phyloP scores from a whole-genome alignment of 2,329 filamentous ascomycete species.

The Cladosporium sp. region DNA sequence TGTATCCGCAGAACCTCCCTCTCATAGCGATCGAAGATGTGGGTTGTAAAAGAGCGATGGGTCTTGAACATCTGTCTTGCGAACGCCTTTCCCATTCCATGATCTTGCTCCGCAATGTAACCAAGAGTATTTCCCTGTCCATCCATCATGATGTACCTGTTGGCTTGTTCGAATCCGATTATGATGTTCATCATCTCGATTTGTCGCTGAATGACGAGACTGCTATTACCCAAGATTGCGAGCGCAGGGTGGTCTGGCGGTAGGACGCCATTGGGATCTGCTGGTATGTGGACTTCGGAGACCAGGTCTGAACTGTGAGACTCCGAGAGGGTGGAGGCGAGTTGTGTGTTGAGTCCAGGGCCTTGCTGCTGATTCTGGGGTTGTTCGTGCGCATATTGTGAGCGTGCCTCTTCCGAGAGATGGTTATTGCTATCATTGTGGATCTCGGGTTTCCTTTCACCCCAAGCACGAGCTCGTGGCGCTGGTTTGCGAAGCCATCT shows the following conservation, averaged over 20 bases:
- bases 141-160: conserved; percentile 62
- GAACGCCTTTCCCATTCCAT: conserved; percentile 52
- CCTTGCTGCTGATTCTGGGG: conserved; percentile 14
- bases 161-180: conserved; percentile 62
- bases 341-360: conserved; percentile 25
- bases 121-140: conserved; percentile 59
- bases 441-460: neutral
- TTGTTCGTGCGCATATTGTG: conserved; percentile 2
- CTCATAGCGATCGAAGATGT: conserved; percentile 59
- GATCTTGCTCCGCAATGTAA: conserved; percentile 60
- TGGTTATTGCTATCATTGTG: neutral
- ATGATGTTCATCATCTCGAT: conserved; percentile 63
- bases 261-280: conserved; percentile 56
- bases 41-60: conserved; percentile 59
- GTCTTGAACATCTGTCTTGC: conserved; percentile 57
- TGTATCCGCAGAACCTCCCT: conserved; percentile 59
- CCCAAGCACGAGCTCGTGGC: conserved; percentile 16
- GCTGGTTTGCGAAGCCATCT: conserved; percentile 18
- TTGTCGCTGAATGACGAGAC: conserved; percentile 58
- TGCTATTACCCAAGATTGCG: conserved; percentile 55
- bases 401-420: neutral
- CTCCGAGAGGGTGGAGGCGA: conserved; percentile 42
- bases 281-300: conserved; percentile 56
- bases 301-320: conserved; percentile 47
- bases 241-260: conserved; percentile 55